Percentiles rank a stretch among this genome's conserved stretches.
Conservation (phyloP, 2,329 filamentous ascomycete genomes). For the Ophiostoma ips region DNA sequence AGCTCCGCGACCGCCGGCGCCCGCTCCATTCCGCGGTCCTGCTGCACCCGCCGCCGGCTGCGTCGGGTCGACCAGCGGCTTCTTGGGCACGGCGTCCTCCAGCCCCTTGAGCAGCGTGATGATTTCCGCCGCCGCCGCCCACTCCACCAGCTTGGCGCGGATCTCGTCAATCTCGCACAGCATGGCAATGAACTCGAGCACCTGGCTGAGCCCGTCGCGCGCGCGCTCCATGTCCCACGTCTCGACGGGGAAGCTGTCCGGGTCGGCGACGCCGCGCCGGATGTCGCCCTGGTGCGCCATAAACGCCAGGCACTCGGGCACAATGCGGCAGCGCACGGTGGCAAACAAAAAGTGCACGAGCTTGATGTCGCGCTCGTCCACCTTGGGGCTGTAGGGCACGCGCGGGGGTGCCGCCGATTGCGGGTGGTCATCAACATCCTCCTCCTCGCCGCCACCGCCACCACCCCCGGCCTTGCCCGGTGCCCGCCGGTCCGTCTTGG, state of each 20-base stretch:
- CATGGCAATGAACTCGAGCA: constrained; percentile 84
- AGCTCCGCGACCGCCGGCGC: constrained; percentile 19
- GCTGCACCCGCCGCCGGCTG: constrained; percentile 10
- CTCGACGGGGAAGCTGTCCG: constrained; percentile 84
- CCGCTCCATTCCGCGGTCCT: no score
- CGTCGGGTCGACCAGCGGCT: constrained; percentile 41
- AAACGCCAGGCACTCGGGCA: constrained; percentile 85
- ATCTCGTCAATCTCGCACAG: constrained; percentile 66
- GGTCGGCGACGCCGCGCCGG: constrained; percentile 57
- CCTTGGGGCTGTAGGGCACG: neutral
- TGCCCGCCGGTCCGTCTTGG: neutral
- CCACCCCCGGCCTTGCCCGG: neutral
- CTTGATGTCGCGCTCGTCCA: constrained; percentile 43
- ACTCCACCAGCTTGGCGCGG: constrained; percentile 74
- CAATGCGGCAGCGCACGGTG: constrained; percentile 81
- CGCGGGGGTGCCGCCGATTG: neutral
- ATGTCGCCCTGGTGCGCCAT: constrained; percentile 91
- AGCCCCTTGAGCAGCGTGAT: constrained; percentile 76
- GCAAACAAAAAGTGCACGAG: constrained; percentile 82
- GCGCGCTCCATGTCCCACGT: constrained; percentile 96
- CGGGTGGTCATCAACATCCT: constrained; percentile 26
- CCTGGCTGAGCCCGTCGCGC: constrained; percentile 87
- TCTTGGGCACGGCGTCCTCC: constrained; percentile 77
- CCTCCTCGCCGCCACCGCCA: neutral
- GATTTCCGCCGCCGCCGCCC: constrained; percentile 82